Evolutionary conservation across 1,284 basidiomycete genomes (phyloP), one percentile per base, ranked within the genome.

Genomic region (Tilletia horrida): DNA sequence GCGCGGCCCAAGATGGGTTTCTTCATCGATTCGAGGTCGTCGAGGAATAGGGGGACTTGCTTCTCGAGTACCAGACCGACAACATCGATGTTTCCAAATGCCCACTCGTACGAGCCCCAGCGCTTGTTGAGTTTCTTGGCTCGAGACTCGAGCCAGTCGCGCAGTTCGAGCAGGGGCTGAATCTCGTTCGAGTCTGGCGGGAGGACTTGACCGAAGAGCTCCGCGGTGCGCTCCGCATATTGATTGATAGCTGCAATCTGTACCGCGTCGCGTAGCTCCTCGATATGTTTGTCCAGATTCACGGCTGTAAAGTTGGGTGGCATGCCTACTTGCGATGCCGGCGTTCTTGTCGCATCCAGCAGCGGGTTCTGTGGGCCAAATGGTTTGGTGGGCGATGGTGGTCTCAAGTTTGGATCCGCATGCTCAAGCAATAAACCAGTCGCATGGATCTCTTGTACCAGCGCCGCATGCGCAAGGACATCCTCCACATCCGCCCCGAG

Each of bases 81-180:
- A 2, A 77, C 73, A 29, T 76, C 74, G 11, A 80, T 66, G 1
- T 68, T 68, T 90, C 88, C 72, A 25, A 59, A 59, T 18, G 55
- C 27, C 61, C 61, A 47, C n/a, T 27, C 40, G 16, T 40, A 21
- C 21, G 44, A 21, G 11, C 45, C 40, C 31, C 31, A 50, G 8
- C 44, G 27, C 63, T 65, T 43, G n/a, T 48, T 23, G 3, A 65
- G 31, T 31, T 27, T 35, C 23, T 48, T 52, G 3, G 31, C 43
- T 11, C 45, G 21, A 79, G 91, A 94, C 84, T 96, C 92, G 11
- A 97, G 85, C 85, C 94, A 94, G 63, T 90, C 88, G 6, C 91
- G 91, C 86, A 96, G 88, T 31, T 90, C 83, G 61, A 95, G 83
- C 35, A 93, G 83, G 3, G 74, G 72, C 0, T 91, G 91, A 45